phyloP scores from a whole-genome alignment of 2,329 filamentous ascomycete species.

The Iodosphaeria phyllophila region DNA sequence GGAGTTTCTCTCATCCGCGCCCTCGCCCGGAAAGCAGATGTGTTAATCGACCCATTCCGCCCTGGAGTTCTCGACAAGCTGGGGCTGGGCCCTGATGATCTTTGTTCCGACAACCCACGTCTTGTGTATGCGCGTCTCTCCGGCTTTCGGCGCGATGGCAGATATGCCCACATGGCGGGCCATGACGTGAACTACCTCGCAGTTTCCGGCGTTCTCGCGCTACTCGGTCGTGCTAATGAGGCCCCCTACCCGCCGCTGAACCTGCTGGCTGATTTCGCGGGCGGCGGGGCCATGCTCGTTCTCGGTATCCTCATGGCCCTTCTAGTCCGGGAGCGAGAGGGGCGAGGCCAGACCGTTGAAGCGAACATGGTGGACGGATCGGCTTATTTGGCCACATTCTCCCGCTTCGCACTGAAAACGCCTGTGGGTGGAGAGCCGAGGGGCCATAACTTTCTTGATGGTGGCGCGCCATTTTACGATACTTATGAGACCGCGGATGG shows the following conservation, averaged over 20 bases:
- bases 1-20: slow-evolving; percentile 49
- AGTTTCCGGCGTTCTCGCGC: slow-evolving; percentile 58
- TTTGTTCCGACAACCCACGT: slow-evolving; percentile 50
- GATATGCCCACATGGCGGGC: slow-evolving; percentile 74
- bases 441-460: slow-evolving; percentile 65
- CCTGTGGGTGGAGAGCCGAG: slow-evolving; percentile 42
- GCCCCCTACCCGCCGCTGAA: slow-evolving; percentile 68
- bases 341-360: slow-evolving; percentile 74
- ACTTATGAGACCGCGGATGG: slow-evolving; percentile 73
- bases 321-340: slow-evolving; percentile 40
- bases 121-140: slow-evolving; percentile 76
- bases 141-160: slow-evolving; percentile 74
- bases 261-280: slow-evolving; percentile 78
- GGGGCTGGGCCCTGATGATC: slow-evolving; percentile 51
- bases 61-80: slow-evolving; percentile 79
- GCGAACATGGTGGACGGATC: slow-evolving; percentile 96
- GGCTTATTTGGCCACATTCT: slow-evolving; percentile 62
- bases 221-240: slow-evolving; percentile 53
- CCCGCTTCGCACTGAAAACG: slow-evolving; percentile 46
- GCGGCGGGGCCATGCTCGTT: slow-evolving; percentile 67
- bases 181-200: slow-evolving; percentile 96
- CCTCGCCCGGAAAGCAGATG: slow-evolving; percentile 45
- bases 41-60: slow-evolving; percentile 85
- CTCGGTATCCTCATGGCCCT: slow-evolving; percentile 63
- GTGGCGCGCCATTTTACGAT: slow-evolving; percentile 75